phyloP scores from a whole-genome alignment of 1,284 basidiomycete genomes.

The Ustilago sp. region DNA sequence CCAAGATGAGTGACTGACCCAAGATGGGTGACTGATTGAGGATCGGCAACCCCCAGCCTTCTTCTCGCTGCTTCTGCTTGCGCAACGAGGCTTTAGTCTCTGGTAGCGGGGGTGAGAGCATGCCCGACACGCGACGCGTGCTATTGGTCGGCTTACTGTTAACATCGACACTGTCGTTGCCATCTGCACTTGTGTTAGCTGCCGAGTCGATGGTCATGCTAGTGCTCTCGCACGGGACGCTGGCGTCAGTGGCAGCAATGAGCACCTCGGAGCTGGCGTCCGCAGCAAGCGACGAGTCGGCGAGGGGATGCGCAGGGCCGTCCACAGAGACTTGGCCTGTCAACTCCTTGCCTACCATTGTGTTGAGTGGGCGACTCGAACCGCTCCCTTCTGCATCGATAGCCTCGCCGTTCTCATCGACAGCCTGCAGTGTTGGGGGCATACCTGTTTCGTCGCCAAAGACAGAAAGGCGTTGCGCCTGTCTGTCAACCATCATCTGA shows the following conservation, averaged over 20 bases:
- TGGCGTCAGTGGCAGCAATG: constrained; percentile 27
- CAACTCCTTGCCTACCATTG: constrained; percentile 29
- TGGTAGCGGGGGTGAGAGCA: constrained; percentile 42
- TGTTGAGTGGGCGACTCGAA: constrained; percentile 12
- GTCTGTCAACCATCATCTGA: constrained; percentile 33
- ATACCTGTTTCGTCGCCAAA: constrained; percentile 31
- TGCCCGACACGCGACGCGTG: constrained; percentile 29
- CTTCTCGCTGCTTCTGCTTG: constrained; percentile 60
- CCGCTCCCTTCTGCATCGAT: constrained; percentile 45
- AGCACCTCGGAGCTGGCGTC: constrained; percentile 39
- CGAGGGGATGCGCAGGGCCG: constrained; percentile 44
- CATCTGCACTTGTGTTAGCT: neutral
- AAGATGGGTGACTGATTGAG: constrained; percentile 5
- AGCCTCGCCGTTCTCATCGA: constrained; percentile 52
- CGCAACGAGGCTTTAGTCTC: constrained; percentile 53
- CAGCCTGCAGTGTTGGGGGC: constrained; percentile 22
- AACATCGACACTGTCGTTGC: constrained; percentile 15
- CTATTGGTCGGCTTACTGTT: constrained; percentile 42
- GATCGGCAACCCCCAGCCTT: constrained; percentile 45
- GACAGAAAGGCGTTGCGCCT: constrained; percentile 34
- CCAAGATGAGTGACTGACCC: neutral
- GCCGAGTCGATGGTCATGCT: constrained; percentile 1
- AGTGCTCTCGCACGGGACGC: neutral
- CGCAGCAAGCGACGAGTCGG: constrained; percentile 25
- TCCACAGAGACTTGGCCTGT: constrained; percentile 30